phyloP scores from a whole-genome alignment of 257 asterid genomes.

The Jasminum sambac region DNA sequence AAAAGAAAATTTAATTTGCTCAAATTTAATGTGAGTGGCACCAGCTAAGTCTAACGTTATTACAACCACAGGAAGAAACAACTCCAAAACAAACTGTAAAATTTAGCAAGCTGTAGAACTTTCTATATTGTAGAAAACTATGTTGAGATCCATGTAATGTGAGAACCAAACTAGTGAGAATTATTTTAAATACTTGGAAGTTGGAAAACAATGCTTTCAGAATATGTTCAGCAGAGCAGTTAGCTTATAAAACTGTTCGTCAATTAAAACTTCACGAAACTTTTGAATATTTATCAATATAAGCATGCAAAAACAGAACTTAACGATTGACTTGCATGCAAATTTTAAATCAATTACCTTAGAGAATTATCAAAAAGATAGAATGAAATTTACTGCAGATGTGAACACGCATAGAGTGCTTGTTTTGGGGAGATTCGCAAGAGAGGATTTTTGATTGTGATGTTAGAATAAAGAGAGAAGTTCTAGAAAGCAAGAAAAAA shows the following conservation, averaged over 20 bases:
- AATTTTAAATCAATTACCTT: neutral
- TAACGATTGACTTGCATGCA: conserved; percentile 1
- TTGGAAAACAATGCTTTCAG: conserved; percentile 15
- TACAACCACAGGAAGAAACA: neutral
- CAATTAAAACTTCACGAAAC: neutral
- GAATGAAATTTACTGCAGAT: neutral
- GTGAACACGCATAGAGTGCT: neutral
- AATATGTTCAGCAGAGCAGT: conserved; percentile 3
- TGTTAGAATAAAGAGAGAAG: no score
- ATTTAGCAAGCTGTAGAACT: neutral
- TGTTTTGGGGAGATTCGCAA: no score
- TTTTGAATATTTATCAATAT: neutral
- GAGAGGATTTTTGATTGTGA: no score
- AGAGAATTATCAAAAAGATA: neutral
- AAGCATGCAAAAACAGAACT: conserved; percentile 6
- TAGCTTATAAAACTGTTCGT: neutral
- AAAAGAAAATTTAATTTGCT: no score
- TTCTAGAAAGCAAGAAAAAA: no score
- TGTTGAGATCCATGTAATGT: neutral
- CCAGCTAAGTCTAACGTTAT: neutral
- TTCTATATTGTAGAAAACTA: conserved; percentile 10
- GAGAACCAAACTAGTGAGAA: conserved; percentile 13
- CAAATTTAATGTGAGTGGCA: no score
- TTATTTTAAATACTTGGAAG: conserved; percentile 4
- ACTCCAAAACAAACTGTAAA: conserved; percentile 7